phyloP scores from a whole-genome alignment of 1,139 yeast genomes.

The Ogataea hybrid region DNA sequence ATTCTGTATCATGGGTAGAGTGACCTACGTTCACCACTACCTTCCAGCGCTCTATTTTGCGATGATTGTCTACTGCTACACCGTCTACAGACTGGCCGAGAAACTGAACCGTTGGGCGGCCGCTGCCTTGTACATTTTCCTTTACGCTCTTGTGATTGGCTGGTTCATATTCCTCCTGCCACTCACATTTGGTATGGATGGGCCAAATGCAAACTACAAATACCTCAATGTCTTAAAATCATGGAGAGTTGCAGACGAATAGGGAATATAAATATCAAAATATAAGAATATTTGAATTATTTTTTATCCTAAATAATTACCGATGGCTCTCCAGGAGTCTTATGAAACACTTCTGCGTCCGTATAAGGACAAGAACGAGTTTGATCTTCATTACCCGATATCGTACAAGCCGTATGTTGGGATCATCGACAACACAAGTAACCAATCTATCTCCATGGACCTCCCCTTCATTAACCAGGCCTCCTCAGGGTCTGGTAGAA shows the following conservation, averaged over 20 bases:
- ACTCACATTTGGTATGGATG: slow-evolving; percentile 88
- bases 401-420: slow-evolving; percentile 33
- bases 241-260: slow-evolving; percentile 55
- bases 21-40: slow-evolving; percentile 95
- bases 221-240: slow-evolving; percentile 73
- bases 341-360: slow-evolving; percentile 30
- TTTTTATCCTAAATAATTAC: background rate
- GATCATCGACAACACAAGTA: slow-evolving; percentile 32
- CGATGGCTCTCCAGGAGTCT: slow-evolving; percentile 25
- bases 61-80: slow-evolving; percentile 73
- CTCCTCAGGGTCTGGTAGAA: slow-evolving; percentile 9
- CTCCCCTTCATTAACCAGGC: slow-evolving; percentile 26
- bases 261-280: slow-evolving; percentile 1
- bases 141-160: slow-evolving; percentile 59
- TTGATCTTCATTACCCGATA: slow-evolving; percentile 32
- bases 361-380: slow-evolving; percentile 29
- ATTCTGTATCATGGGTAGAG: slow-evolving; percentile 93
- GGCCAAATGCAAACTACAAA: slow-evolving; percentile 63
- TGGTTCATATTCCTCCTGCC: slow-evolving; percentile 74
- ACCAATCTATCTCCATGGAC: slow-evolving; percentile 31
- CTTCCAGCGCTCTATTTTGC: slow-evolving; percentile 97
- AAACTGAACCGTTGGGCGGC: slow-evolving; percentile 41
- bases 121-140: slow-evolving; percentile 41
- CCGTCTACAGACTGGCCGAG: slow-evolving; percentile 47
- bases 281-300: background rate